Evolutionary conservation across 2,329 filamentous ascomycete species (phyloP).

Genomic region (Trichoderma harzianum): DNA sequence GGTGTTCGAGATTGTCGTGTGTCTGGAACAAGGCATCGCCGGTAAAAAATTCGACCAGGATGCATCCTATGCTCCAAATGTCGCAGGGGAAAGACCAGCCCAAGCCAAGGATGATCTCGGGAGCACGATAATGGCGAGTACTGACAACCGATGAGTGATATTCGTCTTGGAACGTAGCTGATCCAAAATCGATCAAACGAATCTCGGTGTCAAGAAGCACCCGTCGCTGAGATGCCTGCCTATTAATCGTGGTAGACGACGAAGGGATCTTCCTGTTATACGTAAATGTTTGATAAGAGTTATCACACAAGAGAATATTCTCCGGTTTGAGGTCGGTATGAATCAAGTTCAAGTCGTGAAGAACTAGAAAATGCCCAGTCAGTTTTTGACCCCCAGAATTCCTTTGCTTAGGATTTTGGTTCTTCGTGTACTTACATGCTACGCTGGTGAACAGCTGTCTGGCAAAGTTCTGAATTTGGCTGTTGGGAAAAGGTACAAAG

Average conservation of each 20-base stretch:
- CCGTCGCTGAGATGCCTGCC: slow-evolving; percentile 60
- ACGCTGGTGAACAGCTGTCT: slow-evolving; percentile 97
- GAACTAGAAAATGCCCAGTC: slow-evolving; percentile 51
- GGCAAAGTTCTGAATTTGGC: slow-evolving; percentile 96
- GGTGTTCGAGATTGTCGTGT: slow-evolving; percentile 68
- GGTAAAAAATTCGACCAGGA: slow-evolving; percentile 69
- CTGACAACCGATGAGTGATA: slow-evolving; percentile 71
- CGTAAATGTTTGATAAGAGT: slow-evolving; percentile 65
- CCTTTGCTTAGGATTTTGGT: not conserved
- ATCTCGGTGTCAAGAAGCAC: slow-evolving; percentile 68
- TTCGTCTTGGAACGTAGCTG: slow-evolving; percentile 69
- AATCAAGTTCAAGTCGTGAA: slow-evolving; percentile 95
- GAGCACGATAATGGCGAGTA: slow-evolving; percentile 66
- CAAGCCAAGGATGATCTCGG: slow-evolving; percentile 67
- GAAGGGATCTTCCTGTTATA: slow-evolving; percentile 69
- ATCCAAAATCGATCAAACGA: slow-evolving; percentile 67
- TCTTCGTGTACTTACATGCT: slow-evolving; percentile 66
- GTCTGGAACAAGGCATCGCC: slow-evolving; percentile 70
- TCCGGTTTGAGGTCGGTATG: slow-evolving; percentile 78
- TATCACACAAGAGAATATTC: slow-evolving; percentile 65
- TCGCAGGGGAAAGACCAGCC: slow-evolving; percentile 71
- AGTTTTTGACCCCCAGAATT: not conserved
- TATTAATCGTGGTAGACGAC: slow-evolving; percentile 56
- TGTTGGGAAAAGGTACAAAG: slow-evolving; percentile 97
- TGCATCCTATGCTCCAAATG: slow-evolving; percentile 72